phyloP scores from a whole-genome alignment of 345 rosid genomes.

The Eucalyptus cladocalyx region DNA sequence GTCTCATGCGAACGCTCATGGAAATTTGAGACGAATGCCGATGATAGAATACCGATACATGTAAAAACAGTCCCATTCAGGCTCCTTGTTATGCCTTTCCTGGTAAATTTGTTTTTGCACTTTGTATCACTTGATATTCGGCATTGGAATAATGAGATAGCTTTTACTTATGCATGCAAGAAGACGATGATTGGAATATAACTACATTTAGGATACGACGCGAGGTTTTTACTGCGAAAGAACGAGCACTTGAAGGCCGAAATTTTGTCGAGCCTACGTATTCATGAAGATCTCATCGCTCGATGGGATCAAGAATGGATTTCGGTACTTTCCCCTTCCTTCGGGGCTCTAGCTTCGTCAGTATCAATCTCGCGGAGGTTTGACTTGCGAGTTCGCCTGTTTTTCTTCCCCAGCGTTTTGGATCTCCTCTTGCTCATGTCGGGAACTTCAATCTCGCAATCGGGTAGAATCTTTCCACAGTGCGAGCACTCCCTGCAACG shows the following conservation, averaged over 20 bases:
- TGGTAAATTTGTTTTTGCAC: background rate
- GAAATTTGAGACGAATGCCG: background rate
- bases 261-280: background rate
- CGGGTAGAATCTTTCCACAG: background rate
- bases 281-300: background rate
- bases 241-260: background rate
- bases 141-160: background rate
- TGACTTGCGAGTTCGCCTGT: background rate
- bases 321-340: background rate
- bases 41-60: background rate
- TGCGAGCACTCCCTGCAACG: background rate
- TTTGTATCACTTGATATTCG: background rate
- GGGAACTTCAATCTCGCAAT: background rate
- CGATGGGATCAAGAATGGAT: background rate
- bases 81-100: background rate
- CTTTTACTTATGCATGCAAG: background rate
- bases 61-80: background rate
- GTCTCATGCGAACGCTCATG: background rate
- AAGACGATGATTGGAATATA: background rate
- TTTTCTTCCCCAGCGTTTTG: background rate
- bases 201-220: background rate
- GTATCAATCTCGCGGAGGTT: background rate
- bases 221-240: background rate
- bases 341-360: background rate
- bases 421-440: background rate